These are phyloP conservation scores for Leucogyrophana mollusca DNA, from an alignment of 768 basidiomycete species.

Conservation along the genomic window DNA sequence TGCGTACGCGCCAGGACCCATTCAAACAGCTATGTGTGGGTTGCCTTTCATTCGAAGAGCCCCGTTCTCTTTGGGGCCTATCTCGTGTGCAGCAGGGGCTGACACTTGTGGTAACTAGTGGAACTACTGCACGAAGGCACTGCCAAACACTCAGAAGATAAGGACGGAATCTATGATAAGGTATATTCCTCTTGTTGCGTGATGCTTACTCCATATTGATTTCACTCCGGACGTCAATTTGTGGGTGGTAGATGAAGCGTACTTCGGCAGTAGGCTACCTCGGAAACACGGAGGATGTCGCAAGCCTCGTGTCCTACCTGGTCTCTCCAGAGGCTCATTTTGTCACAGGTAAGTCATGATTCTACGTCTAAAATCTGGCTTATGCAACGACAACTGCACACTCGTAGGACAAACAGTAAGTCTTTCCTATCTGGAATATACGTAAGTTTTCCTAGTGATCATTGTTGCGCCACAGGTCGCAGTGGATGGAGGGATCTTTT, in stretches of 20 bases:
- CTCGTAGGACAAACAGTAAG: slow-evolving; percentile 26
- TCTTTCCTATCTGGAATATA: neutral
- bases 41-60: neutral
- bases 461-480: slow-evolving; percentile 14
- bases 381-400: neutral
- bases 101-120: no score
- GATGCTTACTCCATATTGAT: neutral
- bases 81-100: no score
- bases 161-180: no score
- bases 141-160: no score
- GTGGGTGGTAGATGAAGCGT: slow-evolving; percentile 8
- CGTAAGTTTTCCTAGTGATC: neutral
- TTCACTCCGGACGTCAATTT: neutral
- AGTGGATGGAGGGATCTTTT: slow-evolving; percentile 23
- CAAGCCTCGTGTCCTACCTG: slow-evolving; percentile 35
- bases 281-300: slow-evolving; percentile 30
- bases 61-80: no score
- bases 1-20: slow-evolving; percentile 30
- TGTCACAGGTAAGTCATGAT: slow-evolving; percentile 28
- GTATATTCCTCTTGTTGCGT: neutral
- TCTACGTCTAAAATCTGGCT: neutral
- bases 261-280: slow-evolving; percentile 18
- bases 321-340: slow-evolving; percentile 31
- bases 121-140: no score
- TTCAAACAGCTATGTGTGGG: slow-evolving; percentile 29